phyloP scores from a whole-genome alignment of 164 flowering plant species.

The Cinnamomum chago region DNA sequence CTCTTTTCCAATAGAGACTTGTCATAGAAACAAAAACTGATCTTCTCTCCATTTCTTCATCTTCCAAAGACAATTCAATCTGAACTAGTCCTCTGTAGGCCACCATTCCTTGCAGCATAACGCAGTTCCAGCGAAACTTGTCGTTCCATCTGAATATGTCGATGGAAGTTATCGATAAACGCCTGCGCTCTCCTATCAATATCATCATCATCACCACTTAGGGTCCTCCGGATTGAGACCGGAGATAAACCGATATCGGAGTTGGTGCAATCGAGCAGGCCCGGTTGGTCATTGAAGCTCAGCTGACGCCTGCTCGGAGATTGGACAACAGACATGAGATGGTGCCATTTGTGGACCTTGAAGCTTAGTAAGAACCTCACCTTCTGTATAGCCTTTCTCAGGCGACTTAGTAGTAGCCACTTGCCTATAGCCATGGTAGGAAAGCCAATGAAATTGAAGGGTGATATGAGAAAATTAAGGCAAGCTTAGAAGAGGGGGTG shows the following conservation, averaged over 20 bases:
- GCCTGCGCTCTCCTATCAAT: constrained; percentile 46
- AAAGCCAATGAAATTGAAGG: not conserved
- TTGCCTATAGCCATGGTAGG: constrained; percentile 23
- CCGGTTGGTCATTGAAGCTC: constrained; percentile 33
- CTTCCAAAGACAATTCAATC: no score
- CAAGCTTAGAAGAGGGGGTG: not conserved
- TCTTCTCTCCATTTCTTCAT: no score
- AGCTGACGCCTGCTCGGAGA: constrained; percentile 10
- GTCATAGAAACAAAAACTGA: no score
- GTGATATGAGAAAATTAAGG: not conserved
- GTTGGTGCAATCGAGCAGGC: constrained; percentile 16
- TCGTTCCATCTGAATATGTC: constrained; percentile 40
- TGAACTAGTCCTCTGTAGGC: constrained; percentile 10
- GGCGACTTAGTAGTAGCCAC: constrained; percentile 22
- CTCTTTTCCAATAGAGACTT: no score
- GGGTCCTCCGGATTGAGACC: constrained; percentile 25
- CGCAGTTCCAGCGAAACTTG: constrained; percentile 34
- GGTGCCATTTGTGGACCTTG: constrained; percentile 21
- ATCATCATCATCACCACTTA: constrained; percentile 35
- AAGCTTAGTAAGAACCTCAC: constrained; percentile 25
- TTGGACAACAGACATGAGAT: constrained; percentile 12
- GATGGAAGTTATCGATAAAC: constrained; percentile 47
- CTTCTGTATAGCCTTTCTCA: constrained; percentile 40
- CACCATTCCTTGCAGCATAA: constrained; percentile 15
- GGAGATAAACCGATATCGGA: constrained; percentile 8